These are phyloP conservation scores for Larix sibirica DNA, from an alignment of 83 land plant genomes.

Conservation along the genomic window DNA sequence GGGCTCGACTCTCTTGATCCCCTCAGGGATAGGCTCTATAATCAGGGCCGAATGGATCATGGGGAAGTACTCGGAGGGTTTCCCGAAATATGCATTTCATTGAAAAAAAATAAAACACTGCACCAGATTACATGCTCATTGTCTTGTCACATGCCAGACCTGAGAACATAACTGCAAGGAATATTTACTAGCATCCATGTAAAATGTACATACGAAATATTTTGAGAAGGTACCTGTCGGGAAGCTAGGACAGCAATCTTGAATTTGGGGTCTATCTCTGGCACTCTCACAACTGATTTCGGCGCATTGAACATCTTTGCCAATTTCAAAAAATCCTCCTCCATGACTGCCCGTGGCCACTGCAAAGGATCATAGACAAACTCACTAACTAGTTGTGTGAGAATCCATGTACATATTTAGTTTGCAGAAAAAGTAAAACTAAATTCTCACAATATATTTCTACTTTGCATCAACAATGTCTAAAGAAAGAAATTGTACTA, in stretches of 20 bases:
- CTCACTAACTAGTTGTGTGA: conserved; percentile 53
- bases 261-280: conserved; percentile 65
- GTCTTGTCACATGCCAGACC: background rate
- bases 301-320: conserved; percentile 62
- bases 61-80: too few relatives aligned
- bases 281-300: conserved; percentile 72
- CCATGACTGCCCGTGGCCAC: conserved; percentile 75
- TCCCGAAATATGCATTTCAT: too few relatives aligned
- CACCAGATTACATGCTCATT: background rate
- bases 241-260: conserved; percentile 89
- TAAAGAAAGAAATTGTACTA: background rate
- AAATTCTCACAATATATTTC: background rate
- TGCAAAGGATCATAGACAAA: conserved; percentile 73
- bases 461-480: background rate
- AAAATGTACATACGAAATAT: background rate
- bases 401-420: conserved; percentile 12
- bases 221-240: conserved; percentile 59
- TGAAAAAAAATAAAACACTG: background rate
- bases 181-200: background rate
- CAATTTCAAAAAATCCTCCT: conserved; percentile 60
- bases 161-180: background rate
- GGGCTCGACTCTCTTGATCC: too few relatives aligned
- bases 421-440: background rate
- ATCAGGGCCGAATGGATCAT: too few relatives aligned
- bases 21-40: too few relatives aligned